phyloP scores from a whole-genome alignment of 139 green algal genomes.

The Raphidocelis subcapitata region DNA sequence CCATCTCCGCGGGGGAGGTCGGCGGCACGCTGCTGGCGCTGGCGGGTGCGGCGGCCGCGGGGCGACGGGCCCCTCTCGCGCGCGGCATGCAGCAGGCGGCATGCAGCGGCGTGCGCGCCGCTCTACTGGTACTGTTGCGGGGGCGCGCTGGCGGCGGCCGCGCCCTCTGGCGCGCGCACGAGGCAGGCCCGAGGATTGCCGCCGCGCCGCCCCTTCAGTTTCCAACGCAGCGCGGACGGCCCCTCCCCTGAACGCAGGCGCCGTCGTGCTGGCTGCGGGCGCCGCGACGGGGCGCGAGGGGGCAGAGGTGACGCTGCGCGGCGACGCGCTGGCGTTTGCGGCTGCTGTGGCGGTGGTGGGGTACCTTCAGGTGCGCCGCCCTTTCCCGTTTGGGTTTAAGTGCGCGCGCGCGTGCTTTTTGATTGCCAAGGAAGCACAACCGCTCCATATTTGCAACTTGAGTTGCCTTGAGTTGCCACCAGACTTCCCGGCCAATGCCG shows the following conservation, averaged over 20 bases:
- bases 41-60: slow-evolving; percentile 22
- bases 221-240: no score
- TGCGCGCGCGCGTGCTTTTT: background rate
- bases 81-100: background rate
- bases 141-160: background rate
- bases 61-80: background rate
- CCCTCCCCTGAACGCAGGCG: slow-evolving; percentile 14
- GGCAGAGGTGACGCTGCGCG: slow-evolving; percentile 45
- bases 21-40: slow-evolving; percentile 43
- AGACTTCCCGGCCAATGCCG: slow-evolving; percentile 8
- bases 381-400: background rate
- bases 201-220: no score
- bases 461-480: background rate
- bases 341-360: slow-evolving; percentile 17
- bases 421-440: no score
- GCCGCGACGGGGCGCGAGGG: slow-evolving; percentile 13
- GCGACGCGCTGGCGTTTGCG: slow-evolving; percentile 65
- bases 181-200: no score
- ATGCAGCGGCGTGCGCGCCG: background rate
- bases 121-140: background rate
- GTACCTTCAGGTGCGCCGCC: slow-evolving; percentile 45
- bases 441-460: no score
- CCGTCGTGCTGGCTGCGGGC: slow-evolving; percentile 44
- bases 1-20: slow-evolving; percentile 65
- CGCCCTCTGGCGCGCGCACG: no score